Evolutionary conservation across 257 asterid genomes (phyloP), one percentile per base, ranked within the genome.

Genomic region (Nicotiana knightiana): DNA sequence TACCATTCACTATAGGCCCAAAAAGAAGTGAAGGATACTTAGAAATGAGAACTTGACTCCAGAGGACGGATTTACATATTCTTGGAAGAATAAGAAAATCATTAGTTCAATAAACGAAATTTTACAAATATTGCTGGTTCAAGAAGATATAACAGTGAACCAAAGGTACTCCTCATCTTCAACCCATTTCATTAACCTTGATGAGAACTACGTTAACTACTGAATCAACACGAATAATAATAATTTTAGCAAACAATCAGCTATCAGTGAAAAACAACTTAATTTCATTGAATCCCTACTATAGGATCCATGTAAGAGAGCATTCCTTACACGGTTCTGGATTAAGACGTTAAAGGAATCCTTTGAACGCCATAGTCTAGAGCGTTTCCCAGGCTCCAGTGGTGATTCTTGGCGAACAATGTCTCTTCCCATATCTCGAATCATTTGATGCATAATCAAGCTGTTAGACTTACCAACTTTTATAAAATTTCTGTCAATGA

Each of bases 341-440:
- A 32, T 67, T 59, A 67, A 67, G 55, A 81, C 84, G 53, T 65
- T 65, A 48, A 6, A 65, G 55, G 67, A 28, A 33, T 65, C 82
- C 73, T 79, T 79, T 1, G 82, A 79, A 66, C 73, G 82, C 82
- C 82, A 79, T 15, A 79, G 82, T 67, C 84, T 81, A 67, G 79
- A 66, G 64, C 84, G 70, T 59, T 81, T 67, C 67, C 84, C 84
- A 81, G 59, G 84, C 37, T 63, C 67, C 15, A 18, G 12, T 4
- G 78, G 79, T 67, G 84, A 81, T 81, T 81, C 84, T 67, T 67
- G 79, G 55, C 78, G 80, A 81, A 81, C 84, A 67, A 81, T 67
- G 58, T 67, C 79, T 55, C 84, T 81, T 17, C 84, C 84, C 80
- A 81, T 81, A 67, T 81, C 78, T 54, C 78, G 84, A 53, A 81